Evolutionary conservation across 768 basidiomycete genomes (phyloP), one percentile per base, ranked within the genome.

Genomic region (Myochromella boudieri): DNA sequence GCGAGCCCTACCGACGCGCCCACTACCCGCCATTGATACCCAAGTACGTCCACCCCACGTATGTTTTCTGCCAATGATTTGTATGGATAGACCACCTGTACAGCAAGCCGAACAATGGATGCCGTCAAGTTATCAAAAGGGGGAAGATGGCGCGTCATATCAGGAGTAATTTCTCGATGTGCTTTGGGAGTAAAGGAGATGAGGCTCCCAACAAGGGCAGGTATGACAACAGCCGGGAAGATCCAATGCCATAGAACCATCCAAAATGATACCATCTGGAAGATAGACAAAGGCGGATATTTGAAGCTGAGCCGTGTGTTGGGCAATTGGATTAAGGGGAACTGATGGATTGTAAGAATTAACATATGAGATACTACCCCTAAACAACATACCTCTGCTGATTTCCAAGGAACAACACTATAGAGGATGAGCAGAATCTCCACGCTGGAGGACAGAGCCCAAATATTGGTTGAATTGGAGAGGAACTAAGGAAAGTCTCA

Each of bases 391-490:
- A 82, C 80, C 58, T 65, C 58, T n/a, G 68, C 43, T 10, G 52
- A 52, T 44, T 68, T 62, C 80, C 81, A 85, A 0, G 84, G 83
- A 40, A 82, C 68, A 18, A 82, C 67, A 10, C 60, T 64, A 37
- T 66, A 68, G 12, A 85, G 55, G 29, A 87, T 68, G 51, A 76
- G 79, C 1, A 79, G 15, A 5, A 85, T 58, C 58, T 87, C 86
- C 14, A 72, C 53, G 7, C 81, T 42, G 6, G 76, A 72, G 0
- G 81, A 81, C 33, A 82, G 50, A 15, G 71, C 69, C 70, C 77
- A 81, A 34, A 87, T 80, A 48, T 82, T 81, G 28, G 69, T 70
- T 1, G 85, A 80, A 52, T 79, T 80, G n/a, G 86, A 87, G 8
- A 86, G 68, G 43, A 79, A 77, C 85, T 80, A 27, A 26, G 44